A percentile compares a stretch with the other conserved stretches of the same genome.
Evolutionary conservation across 805 yeast genomes (phyloP).

Genomic region (Torulaspora indica): DNA sequence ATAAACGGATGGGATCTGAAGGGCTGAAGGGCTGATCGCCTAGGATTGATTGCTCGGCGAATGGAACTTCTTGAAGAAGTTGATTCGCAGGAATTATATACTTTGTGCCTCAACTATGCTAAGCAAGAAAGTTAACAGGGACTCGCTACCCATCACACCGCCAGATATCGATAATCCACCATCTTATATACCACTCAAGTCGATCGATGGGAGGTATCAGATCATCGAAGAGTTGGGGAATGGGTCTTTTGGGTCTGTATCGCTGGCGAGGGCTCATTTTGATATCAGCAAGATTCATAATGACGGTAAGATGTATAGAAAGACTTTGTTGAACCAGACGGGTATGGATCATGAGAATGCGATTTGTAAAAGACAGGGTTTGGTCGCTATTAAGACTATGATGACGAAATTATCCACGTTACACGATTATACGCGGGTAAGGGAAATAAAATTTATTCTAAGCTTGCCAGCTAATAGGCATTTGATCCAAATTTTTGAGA

Average conservation of each 20-base stretch:
- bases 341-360: constrained; percentile 29
- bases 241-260: constrained; percentile 73
- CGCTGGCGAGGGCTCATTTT: constrained; percentile 49
- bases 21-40: too few species aligned
- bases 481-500: constrained; percentile 69
- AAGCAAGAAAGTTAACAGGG: constrained; percentile 14
- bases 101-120: constrained; percentile 7
- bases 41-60: not conserved
- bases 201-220: constrained; percentile 44
- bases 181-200: constrained; percentile 41
- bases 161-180: constrained; percentile 41
- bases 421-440: constrained; percentile 53
- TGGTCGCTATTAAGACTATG: constrained; percentile 83
- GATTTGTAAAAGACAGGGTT: constrained; percentile 34
- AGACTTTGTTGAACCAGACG: constrained; percentile 47
- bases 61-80: not conserved
- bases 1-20: not conserved
- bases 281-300: constrained; percentile 16
- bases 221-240: constrained; percentile 54
- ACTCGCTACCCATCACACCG: constrained; percentile 28
- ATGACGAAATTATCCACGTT: constrained; percentile 48
- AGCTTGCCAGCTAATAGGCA: constrained; percentile 66
- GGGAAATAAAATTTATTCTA: constrained; percentile 63
- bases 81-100: not conserved
- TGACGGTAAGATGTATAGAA: constrained; percentile 10